Conservation (phyloP, 768 basidiomycete species). For the Kwoniella botswanensis region DNA sequence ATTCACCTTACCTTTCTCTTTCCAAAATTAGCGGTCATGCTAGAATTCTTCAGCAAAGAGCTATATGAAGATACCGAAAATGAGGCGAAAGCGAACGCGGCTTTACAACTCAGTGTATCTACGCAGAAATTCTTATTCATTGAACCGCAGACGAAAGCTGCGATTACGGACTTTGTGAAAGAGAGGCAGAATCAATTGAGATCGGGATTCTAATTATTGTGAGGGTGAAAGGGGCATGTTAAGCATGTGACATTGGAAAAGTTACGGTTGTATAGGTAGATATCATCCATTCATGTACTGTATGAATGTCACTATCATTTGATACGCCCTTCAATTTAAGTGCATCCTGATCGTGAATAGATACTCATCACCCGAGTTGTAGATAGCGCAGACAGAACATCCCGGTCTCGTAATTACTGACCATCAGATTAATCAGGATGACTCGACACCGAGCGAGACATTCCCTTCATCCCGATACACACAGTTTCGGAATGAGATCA, state of each 20-base stretch:
- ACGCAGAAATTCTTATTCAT: conserved; percentile 44
- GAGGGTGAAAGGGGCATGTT: background rate
- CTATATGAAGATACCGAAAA: conserved; percentile 52
- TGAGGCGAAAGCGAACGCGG: conserved; percentile 43
- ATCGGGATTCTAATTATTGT: conserved; percentile 7
- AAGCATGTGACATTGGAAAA: background rate
- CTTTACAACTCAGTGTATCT: conserved; percentile 37
- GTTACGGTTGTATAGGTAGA: background rate
- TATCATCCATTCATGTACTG: no score
- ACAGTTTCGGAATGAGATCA: background rate
- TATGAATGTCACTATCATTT: no score
- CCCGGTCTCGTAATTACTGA: no score
- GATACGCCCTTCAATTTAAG: no score
- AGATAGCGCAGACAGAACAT: no score
- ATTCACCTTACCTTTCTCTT: background rate
- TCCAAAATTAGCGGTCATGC: conserved; percentile 42
- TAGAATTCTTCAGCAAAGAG: conserved; percentile 55
- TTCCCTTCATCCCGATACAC: background rate
- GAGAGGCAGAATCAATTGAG: conserved; percentile 40
- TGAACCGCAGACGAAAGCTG: conserved; percentile 44
- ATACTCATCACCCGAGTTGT: no score
- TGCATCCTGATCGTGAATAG: background rate
- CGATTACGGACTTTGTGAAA: conserved; percentile 43
- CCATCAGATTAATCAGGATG: background rate
- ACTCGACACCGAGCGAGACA: background rate